Evolutionary conservation across 345 rosid genomes (phyloP).

Genomic region (Gossypium arboreum): DNA sequence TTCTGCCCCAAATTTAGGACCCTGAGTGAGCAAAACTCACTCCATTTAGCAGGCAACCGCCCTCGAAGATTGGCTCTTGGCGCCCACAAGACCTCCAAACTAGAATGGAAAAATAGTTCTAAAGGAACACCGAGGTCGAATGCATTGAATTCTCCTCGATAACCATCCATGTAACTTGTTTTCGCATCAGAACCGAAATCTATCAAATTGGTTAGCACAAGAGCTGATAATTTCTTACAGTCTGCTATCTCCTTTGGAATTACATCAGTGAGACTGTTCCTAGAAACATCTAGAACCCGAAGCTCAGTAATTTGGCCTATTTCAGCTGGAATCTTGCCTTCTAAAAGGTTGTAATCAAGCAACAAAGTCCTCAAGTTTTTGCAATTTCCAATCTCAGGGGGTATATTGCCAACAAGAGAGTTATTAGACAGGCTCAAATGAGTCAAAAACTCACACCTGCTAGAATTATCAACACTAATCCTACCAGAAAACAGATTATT

Average conservation of each 20-base stretch:
- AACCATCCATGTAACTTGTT: slow-evolving; percentile 17
- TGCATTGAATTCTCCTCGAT: slow-evolving; percentile 54
- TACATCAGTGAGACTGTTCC: slow-evolving; percentile 44
- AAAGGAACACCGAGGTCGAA: slow-evolving; percentile 44
- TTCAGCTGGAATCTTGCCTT: slow-evolving; percentile 52
- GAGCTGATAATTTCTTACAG: slow-evolving; percentile 43
- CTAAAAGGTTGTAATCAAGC: slow-evolving; percentile 53
- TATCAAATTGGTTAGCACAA: slow-evolving; percentile 47
- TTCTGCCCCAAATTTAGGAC: slow-evolving; percentile 55
- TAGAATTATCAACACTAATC: slow-evolving; percentile 23
- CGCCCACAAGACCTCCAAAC: slow-evolving; percentile 62
- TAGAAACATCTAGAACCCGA: slow-evolving; percentile 55
- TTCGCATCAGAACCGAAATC: slow-evolving; percentile 22
- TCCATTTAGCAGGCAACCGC: slow-evolving; percentile 43
- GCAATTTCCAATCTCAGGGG: slow-evolving; percentile 49
- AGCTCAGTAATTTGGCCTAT: slow-evolving; percentile 52
- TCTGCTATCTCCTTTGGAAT: slow-evolving; percentile 47
- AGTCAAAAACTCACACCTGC: slow-evolving; percentile 34
- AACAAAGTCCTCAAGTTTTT: slow-evolving; percentile 40
- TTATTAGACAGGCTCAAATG: slow-evolving; percentile 56
- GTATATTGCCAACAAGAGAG: slow-evolving; percentile 33
- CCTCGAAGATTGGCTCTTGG: slow-evolving; percentile 65
- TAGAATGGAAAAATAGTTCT: slow-evolving; percentile 34
- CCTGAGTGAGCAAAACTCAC: slow-evolving; percentile 43
- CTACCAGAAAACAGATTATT: slow-evolving; percentile 41